Conservation (phyloP, 768 basidiomycete species). For the Phylloporus sp. region DNA sequence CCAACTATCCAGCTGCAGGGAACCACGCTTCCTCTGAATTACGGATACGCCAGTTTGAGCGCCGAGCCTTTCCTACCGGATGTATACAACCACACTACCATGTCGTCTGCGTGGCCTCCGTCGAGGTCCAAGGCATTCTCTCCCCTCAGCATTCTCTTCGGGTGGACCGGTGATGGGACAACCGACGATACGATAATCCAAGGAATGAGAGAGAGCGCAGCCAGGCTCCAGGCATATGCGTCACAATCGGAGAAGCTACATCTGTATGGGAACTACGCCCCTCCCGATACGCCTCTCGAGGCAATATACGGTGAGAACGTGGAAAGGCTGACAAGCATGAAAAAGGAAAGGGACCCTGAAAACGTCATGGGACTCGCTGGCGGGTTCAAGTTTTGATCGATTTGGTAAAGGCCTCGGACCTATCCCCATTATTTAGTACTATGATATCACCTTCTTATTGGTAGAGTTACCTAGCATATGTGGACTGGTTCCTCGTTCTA, state of each 20-base stretch:
- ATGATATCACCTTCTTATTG: background rate
- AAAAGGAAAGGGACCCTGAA: constrained; percentile 47
- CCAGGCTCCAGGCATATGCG: constrained; percentile 39
- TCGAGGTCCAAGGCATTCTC: constrained; percentile 35
- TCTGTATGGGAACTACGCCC: constrained; percentile 61
- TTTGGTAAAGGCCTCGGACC: background rate
- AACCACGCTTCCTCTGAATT: constrained; percentile 27
- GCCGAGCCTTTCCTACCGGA: constrained; percentile 49
- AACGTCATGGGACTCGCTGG: constrained; percentile 67
- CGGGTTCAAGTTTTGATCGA: constrained; percentile 51
- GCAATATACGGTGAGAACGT: constrained; percentile 52
- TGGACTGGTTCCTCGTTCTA: background rate
- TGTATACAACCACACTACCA: constrained; percentile 36
- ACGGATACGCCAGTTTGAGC: constrained; percentile 43
- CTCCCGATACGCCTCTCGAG: constrained; percentile 46
- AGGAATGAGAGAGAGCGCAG: constrained; percentile 38
- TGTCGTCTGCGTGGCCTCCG: constrained; percentile 46
- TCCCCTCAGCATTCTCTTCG: constrained; percentile 46
- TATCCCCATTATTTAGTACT: constrained; percentile 1
- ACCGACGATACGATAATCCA: constrained; percentile 40
- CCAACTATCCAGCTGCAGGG: constrained; percentile 42
- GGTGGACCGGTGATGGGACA: constrained; percentile 37
- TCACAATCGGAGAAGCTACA: constrained; percentile 41
- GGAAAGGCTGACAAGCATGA: constrained; percentile 36
- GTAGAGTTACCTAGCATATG: background rate